phyloP scores from a whole-genome alignment of 2,329 filamentous ascomycete genomes.

The Claviceps pazoutovae region DNA sequence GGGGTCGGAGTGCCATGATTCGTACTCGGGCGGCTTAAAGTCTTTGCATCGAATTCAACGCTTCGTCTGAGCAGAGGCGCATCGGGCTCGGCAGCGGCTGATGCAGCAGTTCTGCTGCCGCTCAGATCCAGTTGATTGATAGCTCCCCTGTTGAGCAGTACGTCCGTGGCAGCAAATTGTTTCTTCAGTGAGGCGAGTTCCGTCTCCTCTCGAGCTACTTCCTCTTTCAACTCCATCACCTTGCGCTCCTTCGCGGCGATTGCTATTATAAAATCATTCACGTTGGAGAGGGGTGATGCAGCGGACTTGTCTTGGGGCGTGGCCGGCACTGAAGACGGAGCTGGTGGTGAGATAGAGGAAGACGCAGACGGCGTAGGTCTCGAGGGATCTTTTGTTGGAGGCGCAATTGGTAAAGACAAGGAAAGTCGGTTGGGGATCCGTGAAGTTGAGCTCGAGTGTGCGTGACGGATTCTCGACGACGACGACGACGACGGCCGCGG shows the following conservation, averaged over 20 bases:
- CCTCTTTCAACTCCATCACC: conserved; percentile 82
- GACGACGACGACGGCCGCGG: conserved; percentile 23
- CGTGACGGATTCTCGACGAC: conserved; percentile 27
- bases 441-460: conserved; percentile 39
- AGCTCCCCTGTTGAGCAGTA: conserved; percentile 55
- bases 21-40: conserved; percentile 48
- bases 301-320: conserved; percentile 34
- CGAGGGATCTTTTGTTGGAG: conserved; percentile 36
- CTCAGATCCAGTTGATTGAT: conserved; percentile 3
- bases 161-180: conserved; percentile 69
- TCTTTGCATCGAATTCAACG: conserved; percentile 59
- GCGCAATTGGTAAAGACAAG: conserved; percentile 46
- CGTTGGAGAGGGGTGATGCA: conserved; percentile 34
- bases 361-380: conserved; percentile 35
- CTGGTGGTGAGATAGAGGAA: conserved; percentile 16
- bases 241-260: conserved; percentile 84
- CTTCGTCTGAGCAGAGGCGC: conserved; percentile 24
- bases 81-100: conserved; percentile 13
- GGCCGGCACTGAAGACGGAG: conserved; percentile 29
- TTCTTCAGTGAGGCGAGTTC: conserved; percentile 67
- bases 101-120: conserved; percentile 1
- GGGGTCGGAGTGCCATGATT: conserved; percentile 29
- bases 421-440: conserved; percentile 45
- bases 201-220: conserved; percentile 67
- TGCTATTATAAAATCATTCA: conserved; percentile 65